phyloP scores from a whole-genome alignment of 257 asterid genomes.

The Solanum sejunctum region DNA sequence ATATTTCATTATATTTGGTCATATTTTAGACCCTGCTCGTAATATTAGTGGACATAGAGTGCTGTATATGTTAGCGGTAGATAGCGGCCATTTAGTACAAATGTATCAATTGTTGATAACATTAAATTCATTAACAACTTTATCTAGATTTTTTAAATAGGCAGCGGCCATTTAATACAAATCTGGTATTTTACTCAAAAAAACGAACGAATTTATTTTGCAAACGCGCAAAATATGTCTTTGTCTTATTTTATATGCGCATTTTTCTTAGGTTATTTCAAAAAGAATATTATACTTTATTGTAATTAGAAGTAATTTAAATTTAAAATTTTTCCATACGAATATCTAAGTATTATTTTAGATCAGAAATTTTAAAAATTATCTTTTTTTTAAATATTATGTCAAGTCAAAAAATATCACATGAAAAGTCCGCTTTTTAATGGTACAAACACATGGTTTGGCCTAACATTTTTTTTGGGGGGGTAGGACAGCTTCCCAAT shows the following conservation, averaged over 20 bases:
- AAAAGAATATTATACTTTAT: too few relatives aligned
- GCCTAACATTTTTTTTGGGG: not conserved
- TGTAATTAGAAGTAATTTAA: too few relatives aligned
- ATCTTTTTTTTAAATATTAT: too few relatives aligned
- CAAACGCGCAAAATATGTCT: too few relatives aligned
- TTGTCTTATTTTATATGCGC: too few relatives aligned
- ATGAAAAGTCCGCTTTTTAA: not conserved
- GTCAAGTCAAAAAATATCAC: too few relatives aligned
- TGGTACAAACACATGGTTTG: not conserved
- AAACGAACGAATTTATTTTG: not conserved
- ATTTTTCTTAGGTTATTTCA: too few relatives aligned
- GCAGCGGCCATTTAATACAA: not conserved
- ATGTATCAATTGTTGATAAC: not conserved
- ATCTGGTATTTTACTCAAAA: not conserved
- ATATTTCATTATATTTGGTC: not conserved
- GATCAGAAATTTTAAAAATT: too few relatives aligned
- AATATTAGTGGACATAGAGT: not conserved
- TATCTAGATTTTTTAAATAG: not conserved
- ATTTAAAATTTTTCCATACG: too few relatives aligned
- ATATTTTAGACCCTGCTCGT: not conserved
- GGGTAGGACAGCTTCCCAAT: not conserved
- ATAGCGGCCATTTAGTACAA: not conserved
- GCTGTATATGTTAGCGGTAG: not conserved
- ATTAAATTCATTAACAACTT: not conserved
- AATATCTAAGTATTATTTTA: too few relatives aligned